Evolutionary conservation across 768 basidiomycete species (phyloP), one percentile per base, ranked within the genome.

Genomic region (Boletus rufocinnamomeus): DNA sequence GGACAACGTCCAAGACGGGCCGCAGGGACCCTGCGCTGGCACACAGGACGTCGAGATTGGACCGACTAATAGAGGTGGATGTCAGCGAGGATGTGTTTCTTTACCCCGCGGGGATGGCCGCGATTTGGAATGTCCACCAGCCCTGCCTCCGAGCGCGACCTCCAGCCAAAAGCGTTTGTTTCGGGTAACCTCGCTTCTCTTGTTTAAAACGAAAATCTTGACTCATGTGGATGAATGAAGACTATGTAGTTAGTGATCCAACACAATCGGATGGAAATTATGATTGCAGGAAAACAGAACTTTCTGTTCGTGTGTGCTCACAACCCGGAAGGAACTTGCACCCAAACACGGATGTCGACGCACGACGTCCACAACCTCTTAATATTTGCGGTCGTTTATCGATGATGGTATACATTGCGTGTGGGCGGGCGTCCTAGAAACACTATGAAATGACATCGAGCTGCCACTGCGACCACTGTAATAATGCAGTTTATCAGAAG

Each of bases 101-200:
- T 27, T 95, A 82, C 66, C 83, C 93, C 1, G 84, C 86, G 0
- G 96, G 96, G 1, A 98, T 99, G 96, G 76, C 87, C 35, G 95
- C 96, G 2, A 96, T 99, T 52, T 99, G 92, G 91, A 88, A 81
- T 67, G 87, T 94, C 0, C 94, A 97, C 68, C 83, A 89, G 62
- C 76, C 94, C 10, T 82, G 82, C 7, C 75, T 86, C 56, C 74
- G 57, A 27, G 71, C 76, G 27, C 76, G 79, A 30, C 81, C 84
- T 41, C 64, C 71, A 11, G 87, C 85, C 11, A 97, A 95, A 77
- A 95, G 92, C 65, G 83, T 95, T 32, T 96, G 93, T 68, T 98
- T 96, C 65, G 96, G 96, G 95, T 96, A 66, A 61, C 88, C 74
- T 11, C 40, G 0, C 13, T 50, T 11, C 34, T 45, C 21, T 37